These are phyloP conservation scores for Metschnikowia bowlesiae DNA, from an alignment of 805 yeast species.

Conservation along the genomic window DNA sequence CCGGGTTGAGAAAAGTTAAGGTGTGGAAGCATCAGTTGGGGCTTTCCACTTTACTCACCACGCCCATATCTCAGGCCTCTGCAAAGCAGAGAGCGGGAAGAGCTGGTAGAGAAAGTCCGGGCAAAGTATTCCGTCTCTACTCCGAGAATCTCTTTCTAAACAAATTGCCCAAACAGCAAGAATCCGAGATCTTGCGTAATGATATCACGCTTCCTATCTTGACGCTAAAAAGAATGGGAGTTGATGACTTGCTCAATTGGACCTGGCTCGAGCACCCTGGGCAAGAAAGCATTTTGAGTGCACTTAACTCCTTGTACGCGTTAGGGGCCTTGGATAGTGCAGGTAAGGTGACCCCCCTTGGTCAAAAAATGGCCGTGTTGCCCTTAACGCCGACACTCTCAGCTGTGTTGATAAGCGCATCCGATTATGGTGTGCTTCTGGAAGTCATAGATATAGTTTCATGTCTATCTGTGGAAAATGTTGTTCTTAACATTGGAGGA, in stretches of 20 bases:
- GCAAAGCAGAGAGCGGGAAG: slow-evolving; percentile 96
- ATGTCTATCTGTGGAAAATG: slow-evolving; percentile 88
- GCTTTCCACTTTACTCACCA: slow-evolving; percentile 84
- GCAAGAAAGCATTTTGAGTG: slow-evolving; percentile 65
- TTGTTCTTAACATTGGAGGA: slow-evolving; percentile 64
- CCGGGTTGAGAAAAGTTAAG: slow-evolving; percentile 88
- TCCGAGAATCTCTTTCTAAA: slow-evolving; percentile 64
- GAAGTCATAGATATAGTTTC: slow-evolving; percentile 86
- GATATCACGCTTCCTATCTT: slow-evolving; percentile 82
- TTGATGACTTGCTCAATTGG: slow-evolving; percentile 81
- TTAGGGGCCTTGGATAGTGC: slow-evolving; percentile 72
- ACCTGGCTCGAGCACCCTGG: slow-evolving; percentile 93
- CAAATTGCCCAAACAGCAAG: slow-evolving; percentile 68
- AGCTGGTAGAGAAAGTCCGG: slow-evolving; percentile 95
- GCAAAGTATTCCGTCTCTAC: slow-evolving; percentile 82
- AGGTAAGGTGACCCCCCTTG: slow-evolving; percentile 75
- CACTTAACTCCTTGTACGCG: slow-evolving; percentile 72
- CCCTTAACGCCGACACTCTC: slow-evolving; percentile 93
- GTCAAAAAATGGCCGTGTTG: slow-evolving; percentile 80
- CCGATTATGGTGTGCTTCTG: slow-evolving; percentile 50
- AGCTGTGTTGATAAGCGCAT: slow-evolving; percentile 74
- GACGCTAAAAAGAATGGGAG: slow-evolving; percentile 77
- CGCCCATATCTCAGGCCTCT: slow-evolving; percentile 89
- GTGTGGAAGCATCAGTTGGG: slow-evolving; percentile 94
- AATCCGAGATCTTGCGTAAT: slow-evolving; percentile 86